phyloP scores from a whole-genome alignment of 441 rosid species.

The Monsonia emarginata region DNA sequence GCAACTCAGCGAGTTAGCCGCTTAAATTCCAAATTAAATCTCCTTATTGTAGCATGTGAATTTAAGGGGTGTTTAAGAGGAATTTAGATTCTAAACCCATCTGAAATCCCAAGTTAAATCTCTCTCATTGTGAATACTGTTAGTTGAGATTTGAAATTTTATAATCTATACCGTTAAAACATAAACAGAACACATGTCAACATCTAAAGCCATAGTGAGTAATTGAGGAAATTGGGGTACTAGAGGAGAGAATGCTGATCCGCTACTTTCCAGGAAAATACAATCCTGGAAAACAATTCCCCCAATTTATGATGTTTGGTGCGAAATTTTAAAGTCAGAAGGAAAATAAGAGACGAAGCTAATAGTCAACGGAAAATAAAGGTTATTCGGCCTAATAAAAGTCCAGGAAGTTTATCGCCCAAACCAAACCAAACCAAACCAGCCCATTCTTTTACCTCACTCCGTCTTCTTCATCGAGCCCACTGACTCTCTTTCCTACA shows the following conservation, averaged over 20 bases:
- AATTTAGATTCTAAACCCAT: no score
- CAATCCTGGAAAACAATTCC: neutral
- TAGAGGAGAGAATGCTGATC: neutral
- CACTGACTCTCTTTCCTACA: no score
- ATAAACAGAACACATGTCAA: neutral
- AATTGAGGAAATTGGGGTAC: neutral
- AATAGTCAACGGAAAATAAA: slow-evolving; percentile 3
- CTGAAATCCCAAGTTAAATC: no score
- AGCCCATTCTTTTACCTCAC: neutral
- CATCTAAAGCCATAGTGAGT: neutral
- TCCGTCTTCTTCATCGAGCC: neutral
- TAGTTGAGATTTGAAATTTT: no score
- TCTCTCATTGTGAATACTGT: no score
- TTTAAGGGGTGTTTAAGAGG: no score
- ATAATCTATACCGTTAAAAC: neutral
- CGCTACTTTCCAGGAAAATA: neutral
- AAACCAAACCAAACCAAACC: neutral
- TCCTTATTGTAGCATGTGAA: no score
- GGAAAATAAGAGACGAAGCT: neutral
- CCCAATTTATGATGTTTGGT: neutral
- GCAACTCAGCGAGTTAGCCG: no score
- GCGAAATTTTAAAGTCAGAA: neutral
- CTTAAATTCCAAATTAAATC: no score
- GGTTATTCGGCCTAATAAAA: neutral
- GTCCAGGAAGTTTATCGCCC: neutral